These are phyloP conservation scores for Jaltomata sinuosa DNA, from an alignment of 257 asterid species.

Conservation along the genomic window DNA sequence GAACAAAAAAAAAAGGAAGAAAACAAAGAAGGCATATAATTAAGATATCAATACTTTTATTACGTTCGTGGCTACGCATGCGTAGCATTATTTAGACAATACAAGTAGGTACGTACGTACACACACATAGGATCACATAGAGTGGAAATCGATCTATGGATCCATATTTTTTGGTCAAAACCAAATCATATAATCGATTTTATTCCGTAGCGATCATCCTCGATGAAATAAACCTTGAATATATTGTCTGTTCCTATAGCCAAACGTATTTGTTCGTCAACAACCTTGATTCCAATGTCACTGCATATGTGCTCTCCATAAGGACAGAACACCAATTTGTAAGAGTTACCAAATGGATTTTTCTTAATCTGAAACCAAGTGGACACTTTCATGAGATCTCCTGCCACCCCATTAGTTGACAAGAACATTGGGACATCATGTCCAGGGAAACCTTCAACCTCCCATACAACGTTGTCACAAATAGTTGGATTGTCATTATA, in stretches of 20 bases:
- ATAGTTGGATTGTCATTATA: neutral
- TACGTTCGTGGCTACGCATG: no score
- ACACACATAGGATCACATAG: no score
- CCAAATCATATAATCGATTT: no score
- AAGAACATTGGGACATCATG: neutral
- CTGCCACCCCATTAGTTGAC: neutral
- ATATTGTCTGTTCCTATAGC: neutral
- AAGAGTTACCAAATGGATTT: no score
- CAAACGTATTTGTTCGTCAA: neutral
- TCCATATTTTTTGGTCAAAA: no score
- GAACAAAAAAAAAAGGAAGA: no score
- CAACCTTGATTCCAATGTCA: neutral
- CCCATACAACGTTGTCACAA: neutral
- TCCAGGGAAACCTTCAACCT: neutral
- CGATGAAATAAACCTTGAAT: neutral
- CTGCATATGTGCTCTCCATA: neutral
- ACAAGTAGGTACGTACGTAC: no score
- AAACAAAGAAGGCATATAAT: no score
- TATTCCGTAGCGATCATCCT: neutral
- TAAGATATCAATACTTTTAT: no score
- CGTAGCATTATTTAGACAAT: no score
- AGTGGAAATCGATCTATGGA: no score
- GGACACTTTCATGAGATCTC: neutral
- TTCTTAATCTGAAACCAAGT: neutral
- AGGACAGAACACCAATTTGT: neutral